A percentile compares a stretch with the other conserved stretches of the same genome.
phyloP scores from a whole-genome alignment of 176 grass and related monocot species.

The Cenchrus purpureus region DNA sequence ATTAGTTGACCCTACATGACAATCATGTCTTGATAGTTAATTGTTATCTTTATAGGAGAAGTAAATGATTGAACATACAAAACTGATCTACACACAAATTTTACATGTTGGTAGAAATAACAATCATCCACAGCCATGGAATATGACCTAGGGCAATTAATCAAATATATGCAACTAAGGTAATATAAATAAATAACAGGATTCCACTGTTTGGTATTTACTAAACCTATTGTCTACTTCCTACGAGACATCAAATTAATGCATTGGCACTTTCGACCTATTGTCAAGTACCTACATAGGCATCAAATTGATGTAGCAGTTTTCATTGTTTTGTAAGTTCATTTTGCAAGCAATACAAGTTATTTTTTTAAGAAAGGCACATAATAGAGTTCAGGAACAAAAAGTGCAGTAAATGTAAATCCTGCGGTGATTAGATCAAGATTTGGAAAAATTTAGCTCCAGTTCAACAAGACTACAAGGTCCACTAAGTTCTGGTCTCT shows the following conservation, averaged over 20 bases:
- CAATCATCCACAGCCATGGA: neutral
- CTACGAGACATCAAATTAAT: slow-evolving; percentile 17
- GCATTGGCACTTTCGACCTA: neutral
- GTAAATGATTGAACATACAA: slow-evolving; percentile 4
- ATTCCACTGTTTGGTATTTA: slow-evolving; percentile 3
- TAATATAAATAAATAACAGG: neutral
- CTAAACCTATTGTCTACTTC: slow-evolving; percentile 32
- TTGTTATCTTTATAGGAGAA: neutral
- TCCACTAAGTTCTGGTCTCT: neutral
- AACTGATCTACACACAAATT: neutral
- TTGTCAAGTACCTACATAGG: slow-evolving; percentile 8
- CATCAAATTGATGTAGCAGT: slow-evolving; percentile 14
- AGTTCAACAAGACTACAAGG: slow-evolving; percentile 7
- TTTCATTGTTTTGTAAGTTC: neutral
- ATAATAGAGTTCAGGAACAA: neutral
- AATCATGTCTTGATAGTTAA: slow-evolving; percentile 16
- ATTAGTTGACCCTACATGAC: slow-evolving; percentile 32
- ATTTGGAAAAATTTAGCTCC: neutral
- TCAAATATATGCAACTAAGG: neutral
- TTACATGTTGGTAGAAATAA: slow-evolving; percentile 37
- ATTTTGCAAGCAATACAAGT: neutral
- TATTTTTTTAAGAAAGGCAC: neutral
- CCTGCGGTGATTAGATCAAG: neutral
- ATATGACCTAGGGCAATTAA: slow-evolving; percentile 17
- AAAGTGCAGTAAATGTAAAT: neutral